A percentile compares a stretch with the other conserved stretches of the same genome.
phyloP scores from a whole-genome alignment of 192 early-diverging fungal species.

The Coemansia erecta region DNA sequence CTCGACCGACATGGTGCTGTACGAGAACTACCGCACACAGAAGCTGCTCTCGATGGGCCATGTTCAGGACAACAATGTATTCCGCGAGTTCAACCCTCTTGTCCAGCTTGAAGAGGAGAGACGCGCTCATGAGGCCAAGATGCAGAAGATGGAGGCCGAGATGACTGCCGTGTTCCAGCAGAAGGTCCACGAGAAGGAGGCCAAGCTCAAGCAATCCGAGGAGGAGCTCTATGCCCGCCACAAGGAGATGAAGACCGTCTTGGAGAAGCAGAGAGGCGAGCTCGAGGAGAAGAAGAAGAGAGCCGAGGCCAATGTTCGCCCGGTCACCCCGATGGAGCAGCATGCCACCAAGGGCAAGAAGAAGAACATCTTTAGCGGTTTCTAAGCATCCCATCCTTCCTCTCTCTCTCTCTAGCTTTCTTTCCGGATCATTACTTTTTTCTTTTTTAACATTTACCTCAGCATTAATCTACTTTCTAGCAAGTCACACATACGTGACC shows the following conservation, averaged over 20 bases:
- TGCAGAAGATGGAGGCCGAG: constrained; percentile 98
- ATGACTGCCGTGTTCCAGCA: constrained; percentile 99
- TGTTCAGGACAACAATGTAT: constrained; percentile 75
- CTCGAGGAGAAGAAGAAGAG: constrained; percentile 95
- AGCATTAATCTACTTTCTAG: background rate
- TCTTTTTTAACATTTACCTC: background rate
- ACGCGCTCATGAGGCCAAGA: constrained; percentile 86
- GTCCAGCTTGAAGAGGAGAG: constrained; percentile 90
- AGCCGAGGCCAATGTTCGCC: constrained; percentile 59
- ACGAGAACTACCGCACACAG: constrained; percentile 95
- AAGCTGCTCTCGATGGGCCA: constrained; percentile 86
- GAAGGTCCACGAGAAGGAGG: constrained; percentile 98
- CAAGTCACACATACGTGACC: background rate
- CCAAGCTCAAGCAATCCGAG: constrained; percentile 96
- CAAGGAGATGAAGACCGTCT: constrained; percentile 96
- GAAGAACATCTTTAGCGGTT: constrained; percentile 55
- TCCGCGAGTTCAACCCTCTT: constrained; percentile 75
- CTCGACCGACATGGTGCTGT: constrained; percentile 84
- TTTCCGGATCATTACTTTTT: background rate
- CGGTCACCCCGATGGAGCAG: constrained; percentile 50
- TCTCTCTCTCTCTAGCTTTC: background rate
- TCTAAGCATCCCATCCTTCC: constrained; percentile 16
- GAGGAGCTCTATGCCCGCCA: constrained; percentile 96
- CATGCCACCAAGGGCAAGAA: constrained; percentile 54
- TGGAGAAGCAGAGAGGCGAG: constrained; percentile 90